phyloP scores from a whole-genome alignment of 2,329 filamentous ascomycete species.

The Aspergillus ruber region DNA sequence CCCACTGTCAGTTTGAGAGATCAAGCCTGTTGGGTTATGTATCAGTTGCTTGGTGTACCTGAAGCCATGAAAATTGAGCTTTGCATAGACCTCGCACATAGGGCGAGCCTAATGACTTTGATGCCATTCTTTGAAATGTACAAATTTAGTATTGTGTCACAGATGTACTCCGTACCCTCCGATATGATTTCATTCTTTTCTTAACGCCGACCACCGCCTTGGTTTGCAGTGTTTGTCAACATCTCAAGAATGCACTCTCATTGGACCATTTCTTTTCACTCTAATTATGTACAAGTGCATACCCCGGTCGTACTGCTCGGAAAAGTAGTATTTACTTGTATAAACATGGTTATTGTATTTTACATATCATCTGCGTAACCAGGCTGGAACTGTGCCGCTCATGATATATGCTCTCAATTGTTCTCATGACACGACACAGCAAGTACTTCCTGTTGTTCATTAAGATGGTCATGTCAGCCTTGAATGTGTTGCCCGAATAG shows the following conservation, averaged over 20 bases:
- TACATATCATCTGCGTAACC: not conserved
- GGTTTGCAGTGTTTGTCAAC: constrained; percentile 28
- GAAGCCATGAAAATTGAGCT: constrained; percentile 10
- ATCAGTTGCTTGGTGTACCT: constrained; percentile 9
- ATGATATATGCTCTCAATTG: not conserved
- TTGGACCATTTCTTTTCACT: no score
- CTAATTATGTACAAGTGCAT: no score
- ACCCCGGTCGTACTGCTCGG: not conserved
- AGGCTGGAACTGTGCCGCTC: not conserved
- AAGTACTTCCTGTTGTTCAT: no score
- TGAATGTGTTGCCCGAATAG: no score
- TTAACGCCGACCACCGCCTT: not conserved
- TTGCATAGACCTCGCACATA: constrained; percentile 14
- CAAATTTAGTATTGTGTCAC: not conserved
- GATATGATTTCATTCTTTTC: not conserved
- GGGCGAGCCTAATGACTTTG: constrained; percentile 12
- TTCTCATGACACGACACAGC: not conserved
- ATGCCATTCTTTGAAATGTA: constrained; percentile 13
- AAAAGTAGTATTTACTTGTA: not conserved
- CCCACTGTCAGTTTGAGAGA: not conserved
- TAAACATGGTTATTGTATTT: not conserved
- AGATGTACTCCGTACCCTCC: not conserved
- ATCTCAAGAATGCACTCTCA: not conserved
- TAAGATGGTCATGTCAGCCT: no score
- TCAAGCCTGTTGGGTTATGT: not conserved